Base-by-base conservation (phyloP, 805 yeast genomes). In the Candida suzukii region DNA sequence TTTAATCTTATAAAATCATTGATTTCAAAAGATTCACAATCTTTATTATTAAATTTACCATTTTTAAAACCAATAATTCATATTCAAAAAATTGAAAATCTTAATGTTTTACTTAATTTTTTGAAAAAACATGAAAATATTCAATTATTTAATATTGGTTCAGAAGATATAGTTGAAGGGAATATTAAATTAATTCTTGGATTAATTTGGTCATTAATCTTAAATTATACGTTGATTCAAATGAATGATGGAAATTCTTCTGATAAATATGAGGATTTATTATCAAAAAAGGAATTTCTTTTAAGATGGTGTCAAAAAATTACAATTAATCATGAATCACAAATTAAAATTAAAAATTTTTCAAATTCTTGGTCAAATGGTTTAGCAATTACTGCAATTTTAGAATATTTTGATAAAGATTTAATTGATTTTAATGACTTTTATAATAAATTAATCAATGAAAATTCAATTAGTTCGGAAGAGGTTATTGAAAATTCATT, bases 351-450 rank as follows among this genome's bases (percentile, higher is more conserved):
- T 24, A 45, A 57, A 12, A 77, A 80, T 53, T 80, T 80, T 55
- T 64, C 74, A 31, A 56, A 67, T 29, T 71, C 76, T 48, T 80
- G 85, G 85, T 67, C 70, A 9, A 55, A 69, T 53, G 67, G 79
- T 25, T 50, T 63, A 56, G 67, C 82, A 52, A 50, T 78, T 53
- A 62, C 71, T 53, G 70, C 76, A 31, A 47, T 75, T 46, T 43
- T 73, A 48, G 54, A 63, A 54, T 49, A 67, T 53, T 58, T 64
- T 46, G 58, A 70, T 17, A 72, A 73, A 0, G 70, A 68, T 21
- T 46, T 67, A 24, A 46, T 71, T 4, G 63, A 67, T 35, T 67
- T 50, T 42, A 53, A 54, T 13, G 49, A 47, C 16, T 45, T 66
- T 4, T 57, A 60, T 42, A 46, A 47, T 21, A 11, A 12, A 8